Base-by-base conservation (phyloP, 2,329 filamentous ascomycete genomes). In the Knoxdaviesia proteae region DNA sequence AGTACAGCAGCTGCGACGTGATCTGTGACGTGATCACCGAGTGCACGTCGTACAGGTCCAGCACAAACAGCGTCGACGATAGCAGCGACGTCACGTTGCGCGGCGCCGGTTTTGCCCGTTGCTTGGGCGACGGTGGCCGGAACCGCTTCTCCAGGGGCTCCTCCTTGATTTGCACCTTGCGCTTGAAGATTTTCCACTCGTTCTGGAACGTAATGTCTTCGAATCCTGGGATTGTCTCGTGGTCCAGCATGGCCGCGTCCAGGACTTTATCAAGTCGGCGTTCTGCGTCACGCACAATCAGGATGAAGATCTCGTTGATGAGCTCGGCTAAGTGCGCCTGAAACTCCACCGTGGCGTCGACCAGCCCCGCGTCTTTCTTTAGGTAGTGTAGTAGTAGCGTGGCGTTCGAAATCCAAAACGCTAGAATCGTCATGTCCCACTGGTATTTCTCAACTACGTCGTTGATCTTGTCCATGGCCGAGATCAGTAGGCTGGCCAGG, bases 361-460 rank as follows among this genome's bases (percentile, higher is more conserved):
- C 71, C 11, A 96, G 63, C 0, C 84, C 87, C 5, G 71, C 63
- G 52, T 98, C 90, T 60, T 98, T 98, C 57, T 94, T 94, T 43
- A 98, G 66, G 56, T 98, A 98, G 58, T 98, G 88, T 42, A 96
- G 65, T n/a, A 98, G 64, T 36, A 98, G 63, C 0, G 90, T 98
- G 6, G 84, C 86, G 57, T 98, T 98, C 1, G 90, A 96, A 53
- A 94, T 86, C 90, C 90, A 98, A 56, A 98, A 98, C 3, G 90
- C 90, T 35, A 98, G 66, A 50, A 98, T 94, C 0, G 90, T 98
- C 90, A 98, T 98, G 56, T 98, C 90, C 90, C 90, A 96, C 56
- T 98, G 90, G 54, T 88, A 78, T 47, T 74, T 74, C 59, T 96
- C 90, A n/a, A 98, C 86, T 32, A 94, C 84, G 46, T 86, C 80